Evolutionary conservation across 306 rosid species (phyloP).

Genomic region (Quercus alba): DNA sequence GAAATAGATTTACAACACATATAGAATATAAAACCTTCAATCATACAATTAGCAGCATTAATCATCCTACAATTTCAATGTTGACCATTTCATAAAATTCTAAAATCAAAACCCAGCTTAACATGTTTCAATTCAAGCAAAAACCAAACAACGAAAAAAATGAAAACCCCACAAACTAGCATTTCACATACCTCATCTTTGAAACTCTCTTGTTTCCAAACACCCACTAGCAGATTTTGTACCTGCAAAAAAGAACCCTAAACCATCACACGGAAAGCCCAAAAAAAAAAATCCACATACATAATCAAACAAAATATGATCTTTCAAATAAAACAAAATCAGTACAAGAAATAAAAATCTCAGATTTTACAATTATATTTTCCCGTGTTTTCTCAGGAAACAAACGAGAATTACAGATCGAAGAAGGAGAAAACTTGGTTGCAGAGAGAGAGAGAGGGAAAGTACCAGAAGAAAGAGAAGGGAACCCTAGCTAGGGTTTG

Average conservation of each 20-base stretch:
- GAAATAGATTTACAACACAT: not conserved
- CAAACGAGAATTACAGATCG: not conserved
- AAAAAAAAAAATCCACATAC: not conserved
- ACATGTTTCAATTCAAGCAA: not conserved
- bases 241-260: conserved; percentile 26
- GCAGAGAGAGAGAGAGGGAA: not conserved
- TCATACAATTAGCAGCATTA: not conserved
- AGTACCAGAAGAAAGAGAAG: conserved; percentile 22
- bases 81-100: not conserved
- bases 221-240: conserved; percentile 19
- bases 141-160: no score
- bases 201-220: conserved; percentile 14
- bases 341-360: not conserved
- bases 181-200: conserved; percentile 55
- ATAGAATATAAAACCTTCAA: not conserved
- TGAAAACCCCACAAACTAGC: not conserved
- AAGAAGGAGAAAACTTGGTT: not conserved
- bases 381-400: conserved; percentile 11
- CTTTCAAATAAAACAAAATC: no score
- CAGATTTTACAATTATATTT: not conserved
- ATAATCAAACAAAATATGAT: no score
- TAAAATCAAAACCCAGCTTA: not conserved
- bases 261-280: not conserved
- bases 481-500: conserved; percentile 28
- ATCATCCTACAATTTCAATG: not conserved